A percentile compares a stretch with the other conserved stretches of the same genome.
phyloP scores from a whole-genome alignment of 1,139 yeast species.

The Geotrichum histeridarum region DNA sequence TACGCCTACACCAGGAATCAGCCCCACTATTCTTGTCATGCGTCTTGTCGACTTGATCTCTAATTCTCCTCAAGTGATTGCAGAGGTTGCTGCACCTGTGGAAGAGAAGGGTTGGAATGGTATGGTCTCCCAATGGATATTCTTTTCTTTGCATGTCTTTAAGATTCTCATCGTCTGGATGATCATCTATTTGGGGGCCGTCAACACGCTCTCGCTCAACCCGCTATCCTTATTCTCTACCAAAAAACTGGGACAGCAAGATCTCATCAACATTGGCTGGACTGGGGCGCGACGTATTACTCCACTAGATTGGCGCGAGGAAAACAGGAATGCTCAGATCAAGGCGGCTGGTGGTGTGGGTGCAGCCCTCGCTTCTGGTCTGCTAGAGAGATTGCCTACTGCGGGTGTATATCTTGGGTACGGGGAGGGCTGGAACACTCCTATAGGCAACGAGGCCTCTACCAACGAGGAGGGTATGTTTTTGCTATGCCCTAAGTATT shows the following conservation, averaged over 20 bases:
- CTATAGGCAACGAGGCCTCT: conserved; percentile 15
- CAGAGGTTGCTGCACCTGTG: conserved; percentile 19
- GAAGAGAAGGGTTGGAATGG: conserved; percentile 36
- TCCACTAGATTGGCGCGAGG: conserved; percentile 65
- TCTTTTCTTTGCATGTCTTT: conserved; percentile 64
- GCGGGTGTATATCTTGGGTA: conserved; percentile 57
- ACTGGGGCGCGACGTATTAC: conserved; percentile 78
- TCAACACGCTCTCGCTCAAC: conserved; percentile 65
- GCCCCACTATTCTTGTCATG: conserved; percentile 64
- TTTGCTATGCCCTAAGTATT: conserved; percentile 29
- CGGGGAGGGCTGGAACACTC: conserved; percentile 69
- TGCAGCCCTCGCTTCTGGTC: conserved; percentile 70
- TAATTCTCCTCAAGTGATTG: conserved; percentile 19
- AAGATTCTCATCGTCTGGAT: conserved; percentile 57
- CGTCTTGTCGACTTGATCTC: conserved; percentile 31
- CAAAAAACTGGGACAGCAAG: conserved; percentile 44
- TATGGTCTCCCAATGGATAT: conserved; percentile 56
- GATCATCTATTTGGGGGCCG: conserved; percentile 60
- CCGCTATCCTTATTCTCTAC: conserved; percentile 36
- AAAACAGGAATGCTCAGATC: conserved; percentile 46
- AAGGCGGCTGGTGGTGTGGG: conserved; percentile 72
- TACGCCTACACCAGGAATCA: conserved; percentile 88
- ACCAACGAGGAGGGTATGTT: conserved; percentile 27
- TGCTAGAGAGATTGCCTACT: conserved; percentile 51
- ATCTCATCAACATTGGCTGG: conserved; percentile 75